Evolutionary conservation across 805 yeast genomes (phyloP), one percentile per base, ranked within the genome.

Genomic region (Barnettozyma californica): DNA sequence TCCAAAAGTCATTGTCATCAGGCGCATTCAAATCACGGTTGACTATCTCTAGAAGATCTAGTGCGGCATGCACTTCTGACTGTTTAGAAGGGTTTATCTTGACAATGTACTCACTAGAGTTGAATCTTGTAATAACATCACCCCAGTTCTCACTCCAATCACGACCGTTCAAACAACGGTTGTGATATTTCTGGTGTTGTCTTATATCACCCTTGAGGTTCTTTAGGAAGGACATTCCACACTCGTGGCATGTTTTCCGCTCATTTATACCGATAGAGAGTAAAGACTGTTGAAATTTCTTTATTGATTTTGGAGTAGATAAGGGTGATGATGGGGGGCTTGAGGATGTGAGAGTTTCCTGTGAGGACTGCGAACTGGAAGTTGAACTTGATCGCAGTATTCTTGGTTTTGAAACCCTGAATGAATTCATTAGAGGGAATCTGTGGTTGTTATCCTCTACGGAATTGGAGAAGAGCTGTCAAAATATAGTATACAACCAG

Each of bases 11-110:
- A 49, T 71, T 69, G 50, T 71, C 75, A 56, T 72, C 71, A 18
- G 81, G 84, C 0, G 91, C 89, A 62, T 74, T 77, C 43, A 85
- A 65, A 52, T 79, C 85, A 7, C 65, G 68, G 59, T 85, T 84
- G 8, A 78, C 86, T 60, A 82, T 65, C 1, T 68, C 65, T 49
- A 85, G 60, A 4, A 81, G 58, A 26, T 71, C 74, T 33, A 65
- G 43, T 1, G 71, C 62, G 1, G 71, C 67, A 9, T 54, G 53
- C 1, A 60, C 68, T 47, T 71, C 77, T 14, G 58, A 54, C 8
- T 46, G 45, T n/a, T 54, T 63, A 1, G 55, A 54, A 0, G 68
- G 57, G 45, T 71, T 58, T 3, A 74, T 64, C 55, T 69, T 68
- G 0, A 70, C 65, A 6, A 76, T 63, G 23, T 48, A 54, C 10